Base-by-base conservation (phyloP, 2,329 filamentous ascomycete genomes). In the Aspergillus chevalieri region DNA sequence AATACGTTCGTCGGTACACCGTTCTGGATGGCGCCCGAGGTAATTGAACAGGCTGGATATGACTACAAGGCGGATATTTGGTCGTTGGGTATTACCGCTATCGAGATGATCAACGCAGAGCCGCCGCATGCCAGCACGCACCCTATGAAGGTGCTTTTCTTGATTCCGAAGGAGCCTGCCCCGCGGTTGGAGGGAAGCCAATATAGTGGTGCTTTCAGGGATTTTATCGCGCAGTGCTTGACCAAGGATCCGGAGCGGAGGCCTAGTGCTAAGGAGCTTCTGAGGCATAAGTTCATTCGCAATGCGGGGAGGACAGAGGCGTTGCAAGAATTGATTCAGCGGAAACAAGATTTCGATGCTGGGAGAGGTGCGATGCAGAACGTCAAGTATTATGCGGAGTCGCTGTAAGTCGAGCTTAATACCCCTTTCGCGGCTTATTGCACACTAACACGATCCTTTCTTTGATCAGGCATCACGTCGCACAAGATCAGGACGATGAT, bases 1-100 rank as follows among this genome's bases (percentile, higher is more conserved):
- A 92, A 97, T 70, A 98, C 93, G 0, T 97, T 98, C 64, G 93
- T 98, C 17, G 93, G 93, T 17, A 97, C 92, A 0, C 93, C 93
- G 0, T 95, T 94, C 65, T 95, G 90, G 90, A 95, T 95, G 90
- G 90, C 90, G 1, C 90, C 90, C 1, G 90, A 95, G 65, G 90
- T 95, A 33, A 95, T 95, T 58, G 86, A 94, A 67, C 89, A 95
- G 70, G 83, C 88, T 55, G 82, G 82, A 39, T 85, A 85, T 58
- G 89, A 92, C 67, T 93, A 89, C 74, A 93, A 93, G 70, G 90
- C 90, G 5, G 90, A 95, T 64, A 90, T 95, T 50, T 95, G 90
- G 90, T 94, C 89, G 0, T 72, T 95, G 42, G 90, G 90, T 6
- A 95, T 95, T 61, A 95, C 89, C 0, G 90, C 90, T 10, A 89